Base-by-base conservation (phyloP, 2,329 filamentous ascomycete species). In the Xylariaceae sp. region DNA sequence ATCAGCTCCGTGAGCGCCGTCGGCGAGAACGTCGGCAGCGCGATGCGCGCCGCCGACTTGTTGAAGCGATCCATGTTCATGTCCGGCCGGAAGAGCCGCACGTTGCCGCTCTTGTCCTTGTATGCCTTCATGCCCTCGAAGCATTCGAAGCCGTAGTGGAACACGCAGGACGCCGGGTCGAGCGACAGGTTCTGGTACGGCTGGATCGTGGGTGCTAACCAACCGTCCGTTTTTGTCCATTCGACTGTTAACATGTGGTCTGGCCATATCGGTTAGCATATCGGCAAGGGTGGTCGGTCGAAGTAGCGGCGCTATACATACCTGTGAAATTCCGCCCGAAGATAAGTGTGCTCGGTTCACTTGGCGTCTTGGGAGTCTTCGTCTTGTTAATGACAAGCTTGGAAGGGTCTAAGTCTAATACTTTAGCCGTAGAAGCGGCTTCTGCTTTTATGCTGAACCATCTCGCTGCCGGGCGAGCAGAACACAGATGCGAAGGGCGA, bases 61-160 rank as follows among this genome's bases (percentile, higher is more conserved):
- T 97, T 99, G 74, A 99, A 77, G 57, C 94, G 88, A 60, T 81
- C 86, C 93, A 97, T 97, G 80, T 99, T 99, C 82, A 85, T 94
- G 72, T 96, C 88, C 2, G 94, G 94, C 27, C 94, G 85, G 82
- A 99, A 99, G 49, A 99, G 80, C 50, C 93, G 87, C 64, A 96
- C 84, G 55, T 86, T 77, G 64, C 91, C 91, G 36, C 84, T 71
- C 67, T 82, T 84, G 77, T 96, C 91, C 75, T 93, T 95, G 82
- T 99, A 99, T 55, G 94, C 94, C 80, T 99, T 99, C 92, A 97
- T 96, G 64, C 94, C 94, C 79, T 99, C 94, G 75, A 99, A 99
- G 73, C 89, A 94, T 75, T 95, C 91, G 70, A 97, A 97, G 42
- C 91, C 94, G 75, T 99, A 99, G 82, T 99, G 94, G 77, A 99